Percentiles rank a stretch among this genome's conserved stretches.
These are phyloP conservation scores for Trichoderma asperellum DNA, from an alignment of 2,329 filamentous ascomycete species.

Conservation along the genomic window DNA sequence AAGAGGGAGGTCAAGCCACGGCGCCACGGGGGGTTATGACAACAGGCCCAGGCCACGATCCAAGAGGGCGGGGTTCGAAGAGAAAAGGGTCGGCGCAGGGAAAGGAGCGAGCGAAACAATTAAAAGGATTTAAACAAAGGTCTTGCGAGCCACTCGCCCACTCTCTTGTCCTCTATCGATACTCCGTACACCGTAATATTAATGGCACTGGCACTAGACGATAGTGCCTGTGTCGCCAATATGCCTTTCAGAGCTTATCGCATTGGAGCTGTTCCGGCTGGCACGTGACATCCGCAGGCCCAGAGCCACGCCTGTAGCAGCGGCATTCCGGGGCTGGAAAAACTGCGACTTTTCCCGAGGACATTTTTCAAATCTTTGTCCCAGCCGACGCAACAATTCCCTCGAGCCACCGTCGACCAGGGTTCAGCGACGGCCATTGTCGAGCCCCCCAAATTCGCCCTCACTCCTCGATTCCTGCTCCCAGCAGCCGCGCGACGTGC, in stretches of 20 bases:
- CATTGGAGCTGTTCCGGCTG: slow-evolving; percentile 10
- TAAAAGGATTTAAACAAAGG: background rate
- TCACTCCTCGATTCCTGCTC: slow-evolving; percentile 43
- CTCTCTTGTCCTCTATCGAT: slow-evolving; percentile 19
- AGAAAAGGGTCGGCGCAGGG: background rate
- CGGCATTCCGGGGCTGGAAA: slow-evolving; percentile 42
- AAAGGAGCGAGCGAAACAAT: background rate
- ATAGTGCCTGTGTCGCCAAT: background rate
- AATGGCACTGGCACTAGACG: background rate
- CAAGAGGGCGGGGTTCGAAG: slow-evolving; percentile 17
- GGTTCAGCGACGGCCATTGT: slow-evolving; percentile 52
- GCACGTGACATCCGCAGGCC: slow-evolving; percentile 26
- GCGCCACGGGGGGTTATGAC: slow-evolving; percentile 4
- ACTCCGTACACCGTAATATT: slow-evolving; percentile 14
- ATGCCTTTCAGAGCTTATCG: slow-evolving; percentile 24
- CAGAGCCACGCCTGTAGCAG: slow-evolving; percentile 32
- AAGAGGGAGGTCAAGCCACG: slow-evolving; percentile 24
- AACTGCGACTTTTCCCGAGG: slow-evolving; percentile 55
- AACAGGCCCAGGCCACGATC: slow-evolving; percentile 8
- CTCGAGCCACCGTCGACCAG: slow-evolving; percentile 45
- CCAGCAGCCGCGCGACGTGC: slow-evolving; percentile 49
- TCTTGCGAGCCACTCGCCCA: background rate
- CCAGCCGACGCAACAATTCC: slow-evolving; percentile 46
- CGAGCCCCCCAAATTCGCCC: slow-evolving; percentile 43
- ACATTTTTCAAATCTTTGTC: slow-evolving; percentile 47